Evolutionary conservation across 768 basidiomycete genomes (phyloP), one percentile per base, ranked within the genome.

Genomic region (Hortiboletus flavorubellus): DNA sequence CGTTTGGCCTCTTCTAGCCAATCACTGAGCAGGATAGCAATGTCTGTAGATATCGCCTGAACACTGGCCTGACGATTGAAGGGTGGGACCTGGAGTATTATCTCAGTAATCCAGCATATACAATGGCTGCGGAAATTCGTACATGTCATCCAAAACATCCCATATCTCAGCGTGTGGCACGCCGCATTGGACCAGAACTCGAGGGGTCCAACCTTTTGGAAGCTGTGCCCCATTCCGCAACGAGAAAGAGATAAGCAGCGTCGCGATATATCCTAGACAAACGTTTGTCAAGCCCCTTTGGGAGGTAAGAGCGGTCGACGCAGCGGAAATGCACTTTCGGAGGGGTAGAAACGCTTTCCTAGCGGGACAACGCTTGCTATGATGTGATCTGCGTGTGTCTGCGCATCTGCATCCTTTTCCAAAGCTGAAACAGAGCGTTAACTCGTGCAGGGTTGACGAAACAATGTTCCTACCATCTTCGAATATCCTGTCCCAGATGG

Each of bases 401-500:
- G 71, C 9, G 78, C 72, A 57, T 86, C 81, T n/a, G 77, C 73
- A 1, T 81, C 80, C 60, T 80, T 80, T 54, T 82, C 78, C 50
- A 83, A 63, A 40, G 82, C 86, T 86, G 48, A 48, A 52, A 37
- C 31, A 39, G 39, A 15, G 7, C 8, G 34, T 65, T 44, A 60
- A 29, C 45, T 5, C 15, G 39, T 47, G 50, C 42, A 39, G 48
- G 39, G 41, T 18, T 21, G 45, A 52, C 48, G 2, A n/a, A 41
- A 42, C 23, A 16, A 51, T 21, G 37, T 46, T 69, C 81, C 55
- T 68, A 91, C 93, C 83, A 58, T 88, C 84, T 47, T 90, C 84
- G 57, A 97, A 82, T 61, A 98, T 85, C 59, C 83, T 84, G 60
- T 87, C 86, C 96, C 96, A 98, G 15, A 95, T 93, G 4, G 88